Percentiles rank a stretch among this genome's conserved stretches.
phyloP scores from a whole-genome alignment of 495 filamentous ascomycete genomes.

The Talaromyces ruber region DNA sequence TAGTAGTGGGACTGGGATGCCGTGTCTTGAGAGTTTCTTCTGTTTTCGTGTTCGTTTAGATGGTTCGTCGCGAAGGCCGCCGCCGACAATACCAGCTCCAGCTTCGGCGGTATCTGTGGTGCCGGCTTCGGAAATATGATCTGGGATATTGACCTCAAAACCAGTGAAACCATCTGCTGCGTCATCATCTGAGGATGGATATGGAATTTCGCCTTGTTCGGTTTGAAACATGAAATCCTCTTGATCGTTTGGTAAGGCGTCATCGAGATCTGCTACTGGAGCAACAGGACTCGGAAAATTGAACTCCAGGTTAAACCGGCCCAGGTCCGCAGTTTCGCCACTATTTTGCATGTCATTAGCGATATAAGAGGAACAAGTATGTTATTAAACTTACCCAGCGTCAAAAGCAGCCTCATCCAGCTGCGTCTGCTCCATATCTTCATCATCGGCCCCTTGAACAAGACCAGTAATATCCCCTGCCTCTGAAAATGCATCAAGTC shows the following conservation, averaged over 20 bases:
- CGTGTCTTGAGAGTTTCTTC: slow-evolving; percentile 58
- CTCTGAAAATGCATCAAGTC: slow-evolving; percentile 43
- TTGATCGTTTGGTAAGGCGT: slow-evolving; percentile 25
- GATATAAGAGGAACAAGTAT: neutral
- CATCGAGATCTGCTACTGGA: slow-evolving; percentile 17
- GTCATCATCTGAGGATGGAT: slow-evolving; percentile 15
- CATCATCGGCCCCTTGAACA: slow-evolving; percentile 23
- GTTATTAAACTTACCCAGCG: slow-evolving; percentile 23
- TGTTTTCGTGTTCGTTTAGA: slow-evolving; percentile 24
- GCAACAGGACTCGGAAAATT: slow-evolving; percentile 32
- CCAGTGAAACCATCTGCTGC: slow-evolving; percentile 21
- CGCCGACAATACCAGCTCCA: slow-evolving; percentile 30
- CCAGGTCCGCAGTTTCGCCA: slow-evolving; percentile 38
- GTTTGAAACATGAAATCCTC: slow-evolving; percentile 30
- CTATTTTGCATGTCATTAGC: slow-evolving; percentile 14
- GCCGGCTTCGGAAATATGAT: slow-evolving; percentile 24
- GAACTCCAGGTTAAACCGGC: slow-evolving; percentile 35
- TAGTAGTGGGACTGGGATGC: slow-evolving; percentile 67
- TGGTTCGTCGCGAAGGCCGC: slow-evolving; percentile 32
- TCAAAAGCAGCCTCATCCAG: slow-evolving; percentile 32
- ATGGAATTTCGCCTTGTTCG: slow-evolving; percentile 16
- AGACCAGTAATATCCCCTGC: slow-evolving; percentile 35
- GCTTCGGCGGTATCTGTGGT: slow-evolving; percentile 30
- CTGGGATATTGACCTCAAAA: slow-evolving; percentile 19
- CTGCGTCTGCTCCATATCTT: slow-evolving; percentile 17